Evolutionary conservation across 2,329 filamentous ascomycete genomes (phyloP), one percentile per base, ranked within the genome.

Genomic region (Penicillium sp.): DNA sequence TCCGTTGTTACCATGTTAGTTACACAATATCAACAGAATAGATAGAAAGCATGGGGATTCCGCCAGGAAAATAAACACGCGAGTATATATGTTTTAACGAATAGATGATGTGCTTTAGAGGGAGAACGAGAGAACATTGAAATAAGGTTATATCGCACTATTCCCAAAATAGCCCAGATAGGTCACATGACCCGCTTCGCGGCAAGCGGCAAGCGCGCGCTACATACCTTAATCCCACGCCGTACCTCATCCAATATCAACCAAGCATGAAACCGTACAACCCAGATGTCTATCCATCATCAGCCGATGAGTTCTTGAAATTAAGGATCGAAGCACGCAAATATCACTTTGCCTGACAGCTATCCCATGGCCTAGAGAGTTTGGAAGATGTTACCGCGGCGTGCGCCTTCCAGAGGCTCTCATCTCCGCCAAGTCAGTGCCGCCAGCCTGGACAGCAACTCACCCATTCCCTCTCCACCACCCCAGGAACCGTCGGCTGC

Each of bases 371-470:
- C 24, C 24, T 33, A 55, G 18, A 8, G 4, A 47, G n/a, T 53
- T 26, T 26, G 62, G 48, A 68, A 18, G 55, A 75, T 75, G 73
- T 71, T 71, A 61, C 61, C 71, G 60, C 56, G 56, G 56, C 69
- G 70, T 56, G 72, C 69, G 60, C 69, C 71, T 50, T 67, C 69
- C 61, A 71, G 68, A 63, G 71, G 68, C 59, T 74, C 71, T 49
- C 73, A 74, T 62, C 65, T 74, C 52, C 66, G 71, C 57, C 71
- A 74, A 63, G 71, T 75, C 60, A 74, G 72, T 61, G 69, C 71
- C 47, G 68, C 71, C 47, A 73, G 71, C 61, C 60, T 73, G 58
- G 73, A 72, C 51, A 68, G 68, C 55, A 69, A 67, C 55, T 67
- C 68, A 47, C 56, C 64, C 54, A 65, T 65, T 57, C 65, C 71